These are phyloP conservation scores for Zymoseptoria tritici DNA, from an alignment of 2,329 filamentous ascomycete genomes.

Conservation along the genomic window DNA sequence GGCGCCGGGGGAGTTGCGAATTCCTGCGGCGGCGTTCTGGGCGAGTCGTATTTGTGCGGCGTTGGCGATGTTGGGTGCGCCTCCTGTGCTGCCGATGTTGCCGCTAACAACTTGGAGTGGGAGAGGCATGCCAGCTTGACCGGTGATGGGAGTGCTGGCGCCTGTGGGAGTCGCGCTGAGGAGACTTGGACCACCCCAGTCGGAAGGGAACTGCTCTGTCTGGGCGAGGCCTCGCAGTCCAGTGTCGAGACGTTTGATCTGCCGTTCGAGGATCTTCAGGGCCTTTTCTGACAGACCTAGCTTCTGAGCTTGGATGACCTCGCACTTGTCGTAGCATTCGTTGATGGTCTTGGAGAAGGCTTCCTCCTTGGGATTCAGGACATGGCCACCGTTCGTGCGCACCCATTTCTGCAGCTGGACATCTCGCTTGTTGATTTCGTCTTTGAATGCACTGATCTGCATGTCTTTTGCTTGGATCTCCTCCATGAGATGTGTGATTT, in stretches of 20 bases:
- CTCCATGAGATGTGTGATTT: slow-evolving; percentile 75
- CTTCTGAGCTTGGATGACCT: slow-evolving; percentile 69
- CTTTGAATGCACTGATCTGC: slow-evolving; percentile 60
- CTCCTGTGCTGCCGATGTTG: slow-evolving; percentile 42
- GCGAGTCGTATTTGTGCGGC: slow-evolving; percentile 41
- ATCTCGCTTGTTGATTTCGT: slow-evolving; percentile 65
- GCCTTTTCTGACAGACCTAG: slow-evolving; percentile 59
- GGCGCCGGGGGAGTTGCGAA: slow-evolving; percentile 10
- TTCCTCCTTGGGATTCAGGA: slow-evolving; percentile 68
- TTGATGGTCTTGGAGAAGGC: slow-evolving; percentile 57
- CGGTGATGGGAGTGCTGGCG: slow-evolving; percentile 21
- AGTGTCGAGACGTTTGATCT: slow-evolving; percentile 56
- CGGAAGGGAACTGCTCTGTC: slow-evolving; percentile 52
- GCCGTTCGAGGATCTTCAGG: slow-evolving; percentile 55
- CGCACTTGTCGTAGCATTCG: slow-evolving; percentile 61
- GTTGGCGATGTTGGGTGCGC: slow-evolving; percentile 46
- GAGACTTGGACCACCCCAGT: slow-evolving; percentile 32
- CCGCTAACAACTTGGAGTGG: slow-evolving; percentile 50
- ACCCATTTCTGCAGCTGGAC: slow-evolving; percentile 73
- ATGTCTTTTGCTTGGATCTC: slow-evolving; percentile 76
- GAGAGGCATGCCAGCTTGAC: slow-evolving; percentile 36
- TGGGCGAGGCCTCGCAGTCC: slow-evolving; percentile 53
- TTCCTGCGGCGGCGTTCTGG: slow-evolving; percentile 24
- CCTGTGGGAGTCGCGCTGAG: slow-evolving; percentile 46
- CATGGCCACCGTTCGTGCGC: slow-evolving; percentile 65